Evolutionary conservation across 2,329 filamentous ascomycete genomes (phyloP), one percentile per base, ranked within the genome.

Genomic region (Chrysoporthe cubensis): DNA sequence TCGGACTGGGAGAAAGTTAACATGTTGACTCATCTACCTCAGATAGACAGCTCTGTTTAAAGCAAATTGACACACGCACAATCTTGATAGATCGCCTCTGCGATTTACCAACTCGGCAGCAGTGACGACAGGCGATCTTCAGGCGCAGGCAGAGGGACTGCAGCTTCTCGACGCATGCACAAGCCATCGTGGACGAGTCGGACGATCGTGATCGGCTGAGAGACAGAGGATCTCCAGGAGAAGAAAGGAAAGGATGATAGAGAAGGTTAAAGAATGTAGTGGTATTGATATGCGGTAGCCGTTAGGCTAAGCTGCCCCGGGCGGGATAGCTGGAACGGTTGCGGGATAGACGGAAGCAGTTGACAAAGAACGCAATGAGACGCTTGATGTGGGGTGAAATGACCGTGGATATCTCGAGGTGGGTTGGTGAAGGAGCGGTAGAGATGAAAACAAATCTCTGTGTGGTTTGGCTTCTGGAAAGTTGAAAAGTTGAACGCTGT

Each of bases 71-170:
- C 18, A 37, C 8, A 73, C 83, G 70, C 74, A 86, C 84, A 75
- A 87, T 87, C 64, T 83, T 78, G 16, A 83, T 68, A n/a, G 72
- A 74, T 26, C 76, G 75, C 73, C 82, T 81, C 59, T 78, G 67
- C 32, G 56, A 46, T 54, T 48, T 46, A 37, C 71, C 76, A 74
- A 82, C 84, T 66, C 80, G 78, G 61, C 79, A 76, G 57, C 81
- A 75, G 62, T 75, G 75, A 16, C 77, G 68, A 46, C 56, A 65
- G 14, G 64, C 66, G 14, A 62, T 50, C 66, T 68, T 67, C 37
- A 68, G 43, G 16, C 63, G 63, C 42, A 65, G 43, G 56, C 63
- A 59, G 54, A 65, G 43, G 9, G 63, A 65, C 63, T 65, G 63
- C 43, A 65, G 44, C 54, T 65, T 65, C 46, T 54, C 54, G 26